Conservation (phyloP, 768 basidiomycete genomes). For the Lentinula lateritia region DNA sequence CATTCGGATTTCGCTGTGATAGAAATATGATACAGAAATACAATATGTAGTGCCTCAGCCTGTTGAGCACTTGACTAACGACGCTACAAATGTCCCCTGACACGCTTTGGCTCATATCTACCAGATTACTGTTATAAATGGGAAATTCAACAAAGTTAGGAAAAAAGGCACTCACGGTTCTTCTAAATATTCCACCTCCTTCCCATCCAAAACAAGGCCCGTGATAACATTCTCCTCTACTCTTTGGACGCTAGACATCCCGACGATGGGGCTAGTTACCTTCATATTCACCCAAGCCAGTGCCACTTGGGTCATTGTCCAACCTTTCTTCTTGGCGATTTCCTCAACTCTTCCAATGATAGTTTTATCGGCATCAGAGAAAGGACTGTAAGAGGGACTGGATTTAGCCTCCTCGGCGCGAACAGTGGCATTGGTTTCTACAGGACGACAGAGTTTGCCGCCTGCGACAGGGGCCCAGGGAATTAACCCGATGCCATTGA, state of each 20-base stretch:
- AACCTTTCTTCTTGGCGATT: conserved; percentile 18
- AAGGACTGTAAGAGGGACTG: conserved; percentile 9
- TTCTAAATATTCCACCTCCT: conserved; percentile 2
- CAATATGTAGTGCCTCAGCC: not conserved
- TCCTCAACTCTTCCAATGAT: conserved; percentile 15
- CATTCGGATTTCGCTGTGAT: not conserved
- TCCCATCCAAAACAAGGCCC: not conserved
- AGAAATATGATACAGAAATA: not conserved
- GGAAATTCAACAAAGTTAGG: not conserved
- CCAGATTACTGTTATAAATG: not conserved
- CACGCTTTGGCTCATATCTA: conserved; percentile 5
- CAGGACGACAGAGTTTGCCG: conserved; percentile 2
- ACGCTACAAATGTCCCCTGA: not conserved
- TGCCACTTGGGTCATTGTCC: conserved; percentile 20
- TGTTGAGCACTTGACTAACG: too few species aligned
- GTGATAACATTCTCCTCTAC: conserved; percentile 8
- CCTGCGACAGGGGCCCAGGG: conserved; percentile 36
- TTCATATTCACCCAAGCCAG: conserved; percentile 26
- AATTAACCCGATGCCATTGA: conserved; percentile 29
- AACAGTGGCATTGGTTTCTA: not conserved
- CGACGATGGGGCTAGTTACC: conserved; percentile 5
- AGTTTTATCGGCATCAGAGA: conserved; percentile 3
- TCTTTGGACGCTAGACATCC: conserved; percentile 7
- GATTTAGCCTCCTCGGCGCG: not conserved
- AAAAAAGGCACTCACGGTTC: conserved; percentile 1